Percentiles rank a stretch among this genome's conserved stretches.
These are phyloP conservation scores for Leersia perrieri DNA, from an alignment of 176 grass and related monocot species.

Conservation along the genomic window DNA sequence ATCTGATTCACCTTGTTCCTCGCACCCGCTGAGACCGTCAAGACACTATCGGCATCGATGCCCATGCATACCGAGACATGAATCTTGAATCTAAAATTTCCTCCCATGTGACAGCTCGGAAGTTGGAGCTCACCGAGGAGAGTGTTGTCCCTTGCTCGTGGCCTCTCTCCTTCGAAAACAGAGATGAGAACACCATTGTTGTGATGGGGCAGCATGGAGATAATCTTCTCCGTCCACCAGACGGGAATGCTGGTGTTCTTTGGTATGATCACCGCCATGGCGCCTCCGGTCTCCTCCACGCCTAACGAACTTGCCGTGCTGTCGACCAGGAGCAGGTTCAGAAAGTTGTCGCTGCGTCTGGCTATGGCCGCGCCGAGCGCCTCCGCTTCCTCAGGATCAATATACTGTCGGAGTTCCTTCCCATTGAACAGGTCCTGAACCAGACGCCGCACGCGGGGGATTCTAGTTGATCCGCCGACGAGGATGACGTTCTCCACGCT, in stretches of 20 bases:
- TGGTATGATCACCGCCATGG: constrained; percentile 29
- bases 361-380: constrained; percentile 21
- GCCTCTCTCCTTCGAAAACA: constrained; percentile 34
- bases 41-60: constrained; percentile 35
- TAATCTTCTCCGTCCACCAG: not conserved
- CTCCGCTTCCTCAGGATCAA: constrained; percentile 37
- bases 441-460: constrained; percentile 29
- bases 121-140: constrained; percentile 33
- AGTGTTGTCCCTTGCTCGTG: constrained; percentile 19
- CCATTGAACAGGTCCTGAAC: constrained; percentile 27
- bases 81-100: not conserved
- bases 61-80: constrained; percentile 24
- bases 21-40: constrained; percentile 19
- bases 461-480: constrained; percentile 40
- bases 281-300: constrained; percentile 25
- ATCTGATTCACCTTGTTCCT: constrained; percentile 6
- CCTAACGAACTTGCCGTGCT: constrained; percentile 21
- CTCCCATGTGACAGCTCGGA: not conserved
- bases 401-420: constrained; percentile 28
- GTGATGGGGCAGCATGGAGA: constrained; percentile 9
- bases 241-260: constrained; percentile 31
- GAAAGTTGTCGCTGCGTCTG: constrained; percentile 5
- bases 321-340: constrained; percentile 31
- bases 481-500: constrained; percentile 35
- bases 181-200: constrained; percentile 29